Evolutionary conservation across 495 filamentous ascomycete genomes (phyloP).

Genomic region (Penicillium arizonense): DNA sequence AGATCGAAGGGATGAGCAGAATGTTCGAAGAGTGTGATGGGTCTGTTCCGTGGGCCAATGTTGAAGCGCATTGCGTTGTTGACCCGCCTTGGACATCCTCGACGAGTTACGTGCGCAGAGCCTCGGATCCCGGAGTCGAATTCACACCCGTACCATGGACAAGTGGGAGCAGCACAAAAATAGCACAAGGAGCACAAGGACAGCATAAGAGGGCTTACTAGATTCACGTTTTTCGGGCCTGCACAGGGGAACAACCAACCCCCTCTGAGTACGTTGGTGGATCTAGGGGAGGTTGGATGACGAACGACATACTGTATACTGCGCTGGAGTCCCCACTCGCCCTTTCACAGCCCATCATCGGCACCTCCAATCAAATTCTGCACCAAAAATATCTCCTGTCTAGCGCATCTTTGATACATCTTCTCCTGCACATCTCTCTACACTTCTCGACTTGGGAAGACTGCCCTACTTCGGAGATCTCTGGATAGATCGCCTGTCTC

Average conservation of each 20-base stretch:
- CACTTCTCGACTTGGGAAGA: neutral
- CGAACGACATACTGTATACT: slow-evolving; percentile 14
- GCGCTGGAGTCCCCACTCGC: slow-evolving; percentile 14
- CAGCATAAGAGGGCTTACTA: too few species aligned
- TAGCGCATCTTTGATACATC: slow-evolving; percentile 6
- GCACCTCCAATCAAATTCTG: slow-evolving; percentile 23
- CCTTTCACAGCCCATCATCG: slow-evolving; percentile 11
- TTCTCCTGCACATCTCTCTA: neutral
- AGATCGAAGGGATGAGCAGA: slow-evolving; percentile 3
- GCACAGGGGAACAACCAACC: slow-evolving; percentile 6
- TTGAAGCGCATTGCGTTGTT: slow-evolving; percentile 14
- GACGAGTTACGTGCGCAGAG: slow-evolving; percentile 20
- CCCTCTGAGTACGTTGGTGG: slow-evolving; percentile 22
- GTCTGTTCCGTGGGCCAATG: slow-evolving; percentile 17
- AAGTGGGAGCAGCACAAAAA: too few species aligned
- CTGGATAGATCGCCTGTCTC: slow-evolving; percentile 2
- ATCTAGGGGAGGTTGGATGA: slow-evolving; percentile 12
- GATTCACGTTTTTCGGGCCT: neutral
- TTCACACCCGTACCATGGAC: neutral
- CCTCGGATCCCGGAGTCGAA: slow-evolving; percentile 8
- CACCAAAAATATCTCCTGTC: slow-evolving; percentile 30
- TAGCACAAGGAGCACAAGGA: too few species aligned
- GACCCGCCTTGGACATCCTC: slow-evolving; percentile 18
- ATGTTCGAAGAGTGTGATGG: slow-evolving; percentile 14
- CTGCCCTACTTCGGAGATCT: neutral